Evolutionary conservation across 768 basidiomycete species (phyloP).

Genomic region (Tephrocybe sp.): DNA sequence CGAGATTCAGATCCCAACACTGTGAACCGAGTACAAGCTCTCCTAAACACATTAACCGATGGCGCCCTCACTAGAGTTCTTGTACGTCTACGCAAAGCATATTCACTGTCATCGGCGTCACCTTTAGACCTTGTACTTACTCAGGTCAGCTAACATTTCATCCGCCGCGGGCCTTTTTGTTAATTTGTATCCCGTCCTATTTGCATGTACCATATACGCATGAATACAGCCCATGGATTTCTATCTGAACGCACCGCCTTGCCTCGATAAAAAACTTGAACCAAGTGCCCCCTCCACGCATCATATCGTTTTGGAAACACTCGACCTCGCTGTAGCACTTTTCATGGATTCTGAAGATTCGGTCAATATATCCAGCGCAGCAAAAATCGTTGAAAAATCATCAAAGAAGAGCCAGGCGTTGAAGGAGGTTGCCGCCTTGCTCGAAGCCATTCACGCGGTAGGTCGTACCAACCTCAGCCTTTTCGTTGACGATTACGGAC

Average conservation of each 20-base stretch:
- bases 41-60: conserved; percentile 20
- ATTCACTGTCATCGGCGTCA: conserved; percentile 27
- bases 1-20: conserved; percentile 2
- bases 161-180: conserved; percentile 19
- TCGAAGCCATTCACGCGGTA: conserved; percentile 17
- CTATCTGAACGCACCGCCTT: conserved; percentile 40
- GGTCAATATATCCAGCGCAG: neutral
- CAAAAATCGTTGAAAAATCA: conserved; percentile 7
- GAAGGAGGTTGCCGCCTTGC: conserved; percentile 12
- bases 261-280: conserved; percentile 22
- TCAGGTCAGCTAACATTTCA: conserved; percentile 40
- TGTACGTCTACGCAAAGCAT: conserved; percentile 20
- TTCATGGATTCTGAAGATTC: conserved; percentile 34
- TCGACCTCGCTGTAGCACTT: conserved; percentile 41
- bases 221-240: conserved; percentile 51
- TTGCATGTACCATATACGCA: conserved; percentile 17
- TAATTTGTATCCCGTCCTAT: conserved; percentile 19
- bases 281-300: conserved; percentile 27
- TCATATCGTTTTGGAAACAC: conserved; percentile 36
- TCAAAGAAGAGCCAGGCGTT: conserved; percentile 17
- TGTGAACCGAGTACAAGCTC: conserved; percentile 11
- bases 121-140: conserved; percentile 35
- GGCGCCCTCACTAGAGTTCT: conserved; percentile 15
- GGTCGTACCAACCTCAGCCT: conserved; percentile 13
- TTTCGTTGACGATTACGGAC: conserved; percentile 7